Evolutionary conservation across 345 rosid species (phyloP).

Genomic region (Sonneratia alba): DNA sequence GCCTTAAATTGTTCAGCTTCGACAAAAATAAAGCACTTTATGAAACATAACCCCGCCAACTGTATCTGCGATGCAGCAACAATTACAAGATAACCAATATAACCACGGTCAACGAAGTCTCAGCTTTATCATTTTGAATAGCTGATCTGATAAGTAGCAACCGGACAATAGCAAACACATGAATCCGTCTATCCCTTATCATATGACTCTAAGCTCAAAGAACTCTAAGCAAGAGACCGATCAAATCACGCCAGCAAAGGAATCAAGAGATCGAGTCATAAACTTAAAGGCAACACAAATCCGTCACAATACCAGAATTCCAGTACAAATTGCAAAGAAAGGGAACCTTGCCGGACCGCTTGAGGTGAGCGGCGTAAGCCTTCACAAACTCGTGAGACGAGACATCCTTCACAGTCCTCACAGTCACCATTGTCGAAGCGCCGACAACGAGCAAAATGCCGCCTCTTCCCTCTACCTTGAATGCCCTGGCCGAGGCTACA

Average conservation of each 20-base stretch:
- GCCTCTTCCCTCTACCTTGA: no score
- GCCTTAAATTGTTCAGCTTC: neutral
- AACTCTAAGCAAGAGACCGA: neutral
- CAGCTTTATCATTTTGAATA: neutral
- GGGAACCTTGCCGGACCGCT: constrained; percentile 79
- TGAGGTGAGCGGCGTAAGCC: constrained; percentile 77
- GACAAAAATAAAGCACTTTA: neutral
- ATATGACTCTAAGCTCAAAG: neutral
- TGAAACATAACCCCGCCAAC: no score
- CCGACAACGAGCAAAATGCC: neutral
- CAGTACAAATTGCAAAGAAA: neutral
- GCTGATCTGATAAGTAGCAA: neutral
- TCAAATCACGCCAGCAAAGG: neutral
- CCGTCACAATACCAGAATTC: neutral
- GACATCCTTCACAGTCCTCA: constrained; percentile 68
- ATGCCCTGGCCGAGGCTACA: no score
- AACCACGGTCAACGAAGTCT: neutral
- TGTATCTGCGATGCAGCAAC: no score
- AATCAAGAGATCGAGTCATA: neutral
- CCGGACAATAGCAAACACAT: neutral
- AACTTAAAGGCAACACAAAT: neutral
- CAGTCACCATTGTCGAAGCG: constrained; percentile 36
- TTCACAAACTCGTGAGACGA: constrained; percentile 80
- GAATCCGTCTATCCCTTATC: neutral
- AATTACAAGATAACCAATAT: neutral